Evolutionary conservation across 495 filamentous ascomycete species (phyloP).

Genomic region (Amphirosellinia nigrospora): DNA sequence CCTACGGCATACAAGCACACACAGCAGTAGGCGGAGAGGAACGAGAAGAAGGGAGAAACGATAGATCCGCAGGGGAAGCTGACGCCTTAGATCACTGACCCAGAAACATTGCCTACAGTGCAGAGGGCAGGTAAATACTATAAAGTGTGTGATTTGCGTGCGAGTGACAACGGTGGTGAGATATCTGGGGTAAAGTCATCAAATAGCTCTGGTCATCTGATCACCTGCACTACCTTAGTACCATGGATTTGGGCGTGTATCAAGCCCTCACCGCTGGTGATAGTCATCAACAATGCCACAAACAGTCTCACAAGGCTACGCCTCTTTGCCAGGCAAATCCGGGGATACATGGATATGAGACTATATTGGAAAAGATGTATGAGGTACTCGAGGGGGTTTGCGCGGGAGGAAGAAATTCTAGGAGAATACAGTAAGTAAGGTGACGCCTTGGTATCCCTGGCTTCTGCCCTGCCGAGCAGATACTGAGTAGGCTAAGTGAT

Average conservation of each 20-base stretch:
- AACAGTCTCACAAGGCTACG: not conserved
- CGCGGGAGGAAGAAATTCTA: not conserved
- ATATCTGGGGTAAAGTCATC: constrained; percentile 4
- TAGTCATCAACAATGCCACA: constrained; percentile 1
- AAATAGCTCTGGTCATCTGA: constrained; percentile 22
- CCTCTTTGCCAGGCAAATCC: not conserved
- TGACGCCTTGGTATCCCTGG: not conserved
- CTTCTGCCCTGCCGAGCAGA: too few relatives aligned
- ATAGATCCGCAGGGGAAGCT: not conserved
- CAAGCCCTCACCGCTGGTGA: constrained; percentile 13
- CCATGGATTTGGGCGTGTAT: constrained; percentile 19
- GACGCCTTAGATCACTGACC: not conserved
- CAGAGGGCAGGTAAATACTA: not conserved
- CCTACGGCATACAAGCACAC: too few relatives aligned
- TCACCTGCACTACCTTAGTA: constrained; percentile 20
- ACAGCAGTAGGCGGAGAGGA: too few relatives aligned
- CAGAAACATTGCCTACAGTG: not conserved
- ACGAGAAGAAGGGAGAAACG: too few relatives aligned
- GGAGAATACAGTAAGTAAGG: too few relatives aligned
- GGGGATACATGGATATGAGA: not conserved
- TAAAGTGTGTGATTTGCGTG: not conserved
- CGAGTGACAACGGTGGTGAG: not conserved
- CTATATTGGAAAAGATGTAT: not conserved
- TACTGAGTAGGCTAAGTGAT: not conserved
- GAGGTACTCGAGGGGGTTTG: not conserved